Evolutionary conservation across 2,329 filamentous ascomycete species (phyloP), one percentile per base, ranked within the genome.

Genomic region (Polychaeton citri): DNA sequence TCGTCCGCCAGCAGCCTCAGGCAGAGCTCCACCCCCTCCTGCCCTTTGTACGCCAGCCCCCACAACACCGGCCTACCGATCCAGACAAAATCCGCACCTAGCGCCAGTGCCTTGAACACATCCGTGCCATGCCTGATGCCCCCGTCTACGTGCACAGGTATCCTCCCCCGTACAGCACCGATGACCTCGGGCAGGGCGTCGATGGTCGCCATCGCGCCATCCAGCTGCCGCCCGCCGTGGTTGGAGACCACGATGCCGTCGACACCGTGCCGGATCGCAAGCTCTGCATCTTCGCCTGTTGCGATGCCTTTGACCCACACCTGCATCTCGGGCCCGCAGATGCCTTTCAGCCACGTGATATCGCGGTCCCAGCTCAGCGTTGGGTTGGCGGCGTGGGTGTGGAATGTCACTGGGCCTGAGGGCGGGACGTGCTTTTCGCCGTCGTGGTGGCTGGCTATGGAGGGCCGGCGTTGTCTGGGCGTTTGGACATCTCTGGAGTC

Each of bases 61-160:
- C 65, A 70, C 4, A 69, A 54, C 13, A 60, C 54, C 3, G 63
- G 60, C 26, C 67, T 45, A 1, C 67, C 66, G 5, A 66, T 51
- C 63, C 52, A 69, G 38, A 45, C 43, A 35, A 47, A 48, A 19
- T 65, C 52, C 0, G 65, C 66, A 5, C 65, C 66, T 2, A 71
- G 49, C 1, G 63, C 62, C 2, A 70, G 49, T 2, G 69, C 70
- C 50, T 74, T 74, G 53, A 74, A 65, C 12, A 72, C 59, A 46
- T 74, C 70, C 1, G 61, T 65, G 0, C 68, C 71, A 13, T 65
- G 63, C 33, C 70, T 49, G 31, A 74, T 64, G 1, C 71, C 69
- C 6, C 62, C 66, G 45, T 80, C 76, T 8, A 79, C 68, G 21
- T 79, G 63, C 13, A 80, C 52, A 69, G 70, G 26, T 64, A 54